These are phyloP conservation scores for Aspergillus brasiliensis DNA, from an alignment of 2,329 filamentous ascomycete genomes.

Conservation along the genomic window DNA sequence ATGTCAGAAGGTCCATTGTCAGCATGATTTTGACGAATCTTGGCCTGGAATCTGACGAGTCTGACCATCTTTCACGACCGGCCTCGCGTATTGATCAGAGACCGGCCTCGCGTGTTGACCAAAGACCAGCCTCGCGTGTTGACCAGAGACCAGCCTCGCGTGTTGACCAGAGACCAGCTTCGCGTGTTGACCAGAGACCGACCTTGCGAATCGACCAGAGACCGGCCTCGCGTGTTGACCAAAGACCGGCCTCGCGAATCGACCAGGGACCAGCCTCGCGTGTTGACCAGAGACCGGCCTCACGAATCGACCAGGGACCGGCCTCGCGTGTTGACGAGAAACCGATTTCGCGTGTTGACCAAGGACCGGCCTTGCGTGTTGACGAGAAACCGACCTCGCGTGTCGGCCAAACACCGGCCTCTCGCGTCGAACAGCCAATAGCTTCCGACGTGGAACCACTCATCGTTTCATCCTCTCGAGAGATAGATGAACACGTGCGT, in stretches of 20 bases:
- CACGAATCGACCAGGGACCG: too few species aligned
- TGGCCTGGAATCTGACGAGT: constrained; percentile 48
- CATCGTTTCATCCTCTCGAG: constrained; percentile 79
- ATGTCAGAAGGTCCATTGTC: constrained; percentile 83
- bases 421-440: background rate
- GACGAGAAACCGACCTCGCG: background rate
- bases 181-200: constrained; percentile 32
- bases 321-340: too few species aligned
- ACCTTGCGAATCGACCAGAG: background rate
- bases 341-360: background rate
- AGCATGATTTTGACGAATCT: constrained; percentile 77
- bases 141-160: constrained; percentile 26
- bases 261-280: too few species aligned
- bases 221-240: too few species aligned
- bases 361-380: background rate
- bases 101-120: background rate
- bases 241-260: too few species aligned
- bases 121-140: constrained; percentile 6
- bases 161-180: constrained; percentile 12
- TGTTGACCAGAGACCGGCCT: too few species aligned
- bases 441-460: constrained; percentile 66
- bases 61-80: constrained; percentile 20
- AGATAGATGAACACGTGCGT: constrained; percentile 83
- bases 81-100: constrained; percentile 8
- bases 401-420: constrained; percentile 30